Conservation (phyloP, 805 yeast genomes). For the Diddensiella caesifluorescens region DNA sequence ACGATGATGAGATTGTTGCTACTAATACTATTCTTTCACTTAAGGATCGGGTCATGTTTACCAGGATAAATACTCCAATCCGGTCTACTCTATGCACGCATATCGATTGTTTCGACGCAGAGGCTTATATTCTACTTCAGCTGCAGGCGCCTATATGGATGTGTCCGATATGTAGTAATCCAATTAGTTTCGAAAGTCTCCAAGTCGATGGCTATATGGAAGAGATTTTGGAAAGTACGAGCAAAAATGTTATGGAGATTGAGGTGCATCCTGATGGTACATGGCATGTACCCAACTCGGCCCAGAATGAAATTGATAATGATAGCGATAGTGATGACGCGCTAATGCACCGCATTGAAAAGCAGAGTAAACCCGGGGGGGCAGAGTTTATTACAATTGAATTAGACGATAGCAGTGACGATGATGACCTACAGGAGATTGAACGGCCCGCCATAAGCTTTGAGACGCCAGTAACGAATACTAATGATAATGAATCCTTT, state of each 20-base stretch:
- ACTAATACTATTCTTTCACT: slow-evolving; percentile 62
- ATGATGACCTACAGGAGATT: too few species aligned
- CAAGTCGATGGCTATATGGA: slow-evolving; percentile 69
- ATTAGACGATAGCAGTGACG: neutral
- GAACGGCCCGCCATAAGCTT: too few species aligned
- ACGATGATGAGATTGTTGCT: slow-evolving; percentile 68
- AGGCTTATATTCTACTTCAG: slow-evolving; percentile 68
- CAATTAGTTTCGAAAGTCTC: slow-evolving; percentile 50
- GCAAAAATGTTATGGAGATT: slow-evolving; percentile 56
- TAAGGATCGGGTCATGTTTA: slow-evolving; percentile 73
- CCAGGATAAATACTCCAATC: slow-evolving; percentile 65
- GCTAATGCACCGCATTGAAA: neutral
- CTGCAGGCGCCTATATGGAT: slow-evolving; percentile 77
- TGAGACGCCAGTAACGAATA: too few species aligned
- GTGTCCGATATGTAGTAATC: slow-evolving; percentile 74
- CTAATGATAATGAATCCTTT: too few species aligned
- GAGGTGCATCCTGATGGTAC: slow-evolving; percentile 65
- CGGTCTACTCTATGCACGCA: slow-evolving; percentile 71
- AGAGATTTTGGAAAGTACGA: slow-evolving; percentile 53
- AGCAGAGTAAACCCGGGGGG: neutral
- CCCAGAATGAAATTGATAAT: slow-evolving; percentile 7
- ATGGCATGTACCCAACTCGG: slow-evolving; percentile 42
- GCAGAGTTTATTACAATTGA: slow-evolving; percentile 1
- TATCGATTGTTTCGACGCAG: slow-evolving; percentile 82
- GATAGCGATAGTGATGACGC: slow-evolving; percentile 7